Base-by-base conservation (phyloP, 2,329 filamentous ascomycete species). In the Fusarium nygamai region DNA sequence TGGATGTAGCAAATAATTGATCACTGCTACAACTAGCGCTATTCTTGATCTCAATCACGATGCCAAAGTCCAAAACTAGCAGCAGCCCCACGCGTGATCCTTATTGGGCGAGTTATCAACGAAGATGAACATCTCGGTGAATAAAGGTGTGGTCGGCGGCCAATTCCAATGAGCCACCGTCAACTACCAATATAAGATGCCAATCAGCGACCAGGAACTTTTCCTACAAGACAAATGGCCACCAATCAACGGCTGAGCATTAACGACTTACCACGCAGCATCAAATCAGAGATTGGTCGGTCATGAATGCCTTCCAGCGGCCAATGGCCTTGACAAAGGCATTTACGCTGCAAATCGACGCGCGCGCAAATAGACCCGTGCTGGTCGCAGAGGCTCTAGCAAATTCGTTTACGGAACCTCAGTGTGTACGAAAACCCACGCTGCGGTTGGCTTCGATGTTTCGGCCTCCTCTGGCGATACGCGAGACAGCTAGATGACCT, bases 41-140 rank as follows among this genome's bases (percentile, higher is more conserved):
- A 67, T 63, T 63, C 67, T 64, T 72, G 58, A 67, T 67, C 67
- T 57, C 61, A 54, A 64, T 65, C 51, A 44, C 31, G 43, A 70
- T 50, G n/a, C 41, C 24, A 34, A 48, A 48, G 36, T 41, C 64
- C 53, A 29, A n/a, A 68, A 50, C 46, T 56, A 47, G 47, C 33
- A 71, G 61, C 31, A 50, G 50, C 50, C 47, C 20, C 50, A 29
- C 29, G 22, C 31, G 22, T 51, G 41, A 19, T 41, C 53, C 22
- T 41, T 48, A 70, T 70, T 70, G 67, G 60, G 29, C 36, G 50
- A 64, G 10, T 22, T 56, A 27, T 36, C 43, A 46, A 65, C 24
- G 17, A 62, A 22, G 34, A 66, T 59, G 46, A 36, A 48, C 36
- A 38, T 31, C 33, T 51, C 43, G 33, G 54, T 54, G 44, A 71